phyloP scores from a whole-genome alignment of 2,329 filamentous ascomycete genomes.

The Lasiodiplodia citricola region DNA sequence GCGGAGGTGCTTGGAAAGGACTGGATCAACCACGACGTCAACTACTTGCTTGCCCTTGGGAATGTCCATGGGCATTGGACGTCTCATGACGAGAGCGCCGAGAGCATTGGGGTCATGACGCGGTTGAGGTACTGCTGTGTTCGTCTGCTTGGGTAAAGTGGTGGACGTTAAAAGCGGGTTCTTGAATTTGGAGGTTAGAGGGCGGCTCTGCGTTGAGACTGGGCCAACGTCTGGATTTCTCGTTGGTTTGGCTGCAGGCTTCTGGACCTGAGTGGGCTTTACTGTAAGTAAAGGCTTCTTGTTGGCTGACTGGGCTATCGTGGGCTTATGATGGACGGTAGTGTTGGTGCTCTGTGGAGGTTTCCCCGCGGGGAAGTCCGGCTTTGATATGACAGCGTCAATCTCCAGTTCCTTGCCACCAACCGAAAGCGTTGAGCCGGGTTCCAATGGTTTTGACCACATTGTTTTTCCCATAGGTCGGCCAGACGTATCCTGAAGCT shows the following conservation, averaged over 20 bases:
- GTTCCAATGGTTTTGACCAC: conserved; percentile 61
- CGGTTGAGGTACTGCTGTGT: conserved; percentile 59
- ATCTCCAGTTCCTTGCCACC: conserved; percentile 73
- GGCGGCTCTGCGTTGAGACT: conserved; percentile 36
- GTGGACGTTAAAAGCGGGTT: conserved; percentile 64
- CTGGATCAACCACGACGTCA: conserved; percentile 74
- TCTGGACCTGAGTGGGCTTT: conserved; percentile 38
- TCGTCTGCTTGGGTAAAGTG: conserved; percentile 52
- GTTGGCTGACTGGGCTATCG: conserved; percentile 31
- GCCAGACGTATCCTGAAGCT: conserved; percentile 67
- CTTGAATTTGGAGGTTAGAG: conserved; percentile 60
- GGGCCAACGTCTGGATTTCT: conserved; percentile 44
- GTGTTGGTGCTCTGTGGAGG: conserved; percentile 46
- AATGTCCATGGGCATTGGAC: conserved; percentile 53
- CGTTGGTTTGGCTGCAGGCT: not conserved
- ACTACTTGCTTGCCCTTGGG: conserved; percentile 69
- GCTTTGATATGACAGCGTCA: conserved; percentile 64
- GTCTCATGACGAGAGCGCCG: conserved; percentile 70
- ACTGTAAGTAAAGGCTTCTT: conserved; percentile 34
- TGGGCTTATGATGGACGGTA: conserved; percentile 27
- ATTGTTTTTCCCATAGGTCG: conserved; percentile 65
- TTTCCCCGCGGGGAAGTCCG: conserved; percentile 61
- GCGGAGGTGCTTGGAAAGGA: conserved; percentile 66
- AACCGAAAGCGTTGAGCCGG: conserved; percentile 66
- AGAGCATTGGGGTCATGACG: conserved; percentile 67